Evolutionary conservation across 345 rosid genomes (phyloP), one percentile per base, ranked within the genome.

Genomic region (Anastatica hierochuntica): DNA sequence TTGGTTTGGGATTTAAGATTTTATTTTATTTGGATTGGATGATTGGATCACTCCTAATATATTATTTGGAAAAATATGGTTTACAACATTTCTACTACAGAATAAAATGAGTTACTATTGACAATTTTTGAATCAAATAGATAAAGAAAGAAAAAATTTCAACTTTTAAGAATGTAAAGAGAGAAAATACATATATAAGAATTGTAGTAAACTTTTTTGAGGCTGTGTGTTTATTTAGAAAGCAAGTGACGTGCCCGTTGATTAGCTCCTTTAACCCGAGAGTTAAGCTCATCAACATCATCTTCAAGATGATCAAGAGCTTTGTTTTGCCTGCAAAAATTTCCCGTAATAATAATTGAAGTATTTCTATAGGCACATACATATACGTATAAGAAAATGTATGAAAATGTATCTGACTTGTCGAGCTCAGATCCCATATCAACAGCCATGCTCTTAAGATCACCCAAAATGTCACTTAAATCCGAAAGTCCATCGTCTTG

Each of bases 341-440:
- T n/a, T n/a, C n/a, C 8, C 37, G n/a, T n/a, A 44, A 56, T 12
- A 39, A 24, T n/a, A 18, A 17, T 56, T 11, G n/a, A n/a, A 55
- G 53, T 44, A 69, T 33, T 31, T 36, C 11, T 19, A 50, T 2
- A 10, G 1, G 6, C 1, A 5, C 4, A 37, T 1, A 20, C 12
- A 30, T 14, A 9, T 35, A 15, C 2, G 14, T 34, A 19, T 29
- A 14, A 10, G 36, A 8, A 27, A 1, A 20, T 43, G 46, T 38
- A 34, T 3, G 2, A 45, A 53, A 30, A 57, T 53, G n/a, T 10
- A 31, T 55, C 64, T 38, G 24, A 88, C 99, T 77, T 83, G 48
- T 85, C 78, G 49, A 92, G 73, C 68, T 92, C 99, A 15, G 73
- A 33, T 67, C 97, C 95, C 99, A 92, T 92, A 60, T 85, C 97